These are phyloP conservation scores for Boletellus ananas DNA, from an alignment of 768 basidiomycete genomes.

Conservation along the genomic window DNA sequence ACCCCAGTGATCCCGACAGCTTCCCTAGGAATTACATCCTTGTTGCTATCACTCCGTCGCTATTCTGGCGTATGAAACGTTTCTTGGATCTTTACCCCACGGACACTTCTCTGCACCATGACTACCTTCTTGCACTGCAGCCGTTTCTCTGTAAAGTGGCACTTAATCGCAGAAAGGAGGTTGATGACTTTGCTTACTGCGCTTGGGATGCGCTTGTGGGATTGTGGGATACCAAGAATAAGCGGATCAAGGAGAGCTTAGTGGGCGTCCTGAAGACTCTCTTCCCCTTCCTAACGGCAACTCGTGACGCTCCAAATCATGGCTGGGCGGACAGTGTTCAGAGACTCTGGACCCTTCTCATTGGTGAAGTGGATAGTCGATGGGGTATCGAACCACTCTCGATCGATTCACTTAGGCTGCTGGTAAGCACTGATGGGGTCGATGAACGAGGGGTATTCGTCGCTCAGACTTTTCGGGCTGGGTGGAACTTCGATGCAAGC, in stretches of 20 bases:
- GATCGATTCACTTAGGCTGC: slow-evolving; percentile 61
- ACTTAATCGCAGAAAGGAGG: slow-evolving; percentile 61
- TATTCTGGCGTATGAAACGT: slow-evolving; percentile 56
- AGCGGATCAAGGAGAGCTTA: slow-evolving; percentile 71
- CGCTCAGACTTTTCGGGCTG: slow-evolving; percentile 65
- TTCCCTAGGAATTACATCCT: slow-evolving; percentile 28
- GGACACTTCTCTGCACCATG: slow-evolving; percentile 77
- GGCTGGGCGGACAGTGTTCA: slow-evolving; percentile 47
- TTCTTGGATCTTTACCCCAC: slow-evolving; percentile 65
- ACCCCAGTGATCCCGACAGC: slow-evolving; percentile 25
- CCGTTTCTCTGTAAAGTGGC: slow-evolving; percentile 71
- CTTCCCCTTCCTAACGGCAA: slow-evolving; percentile 63
- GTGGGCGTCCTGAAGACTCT: slow-evolving; percentile 68
- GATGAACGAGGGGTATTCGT: slow-evolving; percentile 45
- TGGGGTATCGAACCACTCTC: slow-evolving; percentile 65
- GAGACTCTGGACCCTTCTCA: slow-evolving; percentile 53
- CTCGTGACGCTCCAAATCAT: slow-evolving; percentile 28
- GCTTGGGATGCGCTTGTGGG: slow-evolving; percentile 63
- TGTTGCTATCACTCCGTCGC: slow-evolving; percentile 32
- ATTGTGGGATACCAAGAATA: slow-evolving; percentile 80
- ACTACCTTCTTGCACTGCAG: slow-evolving; percentile 68
- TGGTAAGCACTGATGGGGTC: slow-evolving; percentile 27
- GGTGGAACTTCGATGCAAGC: slow-evolving; percentile 61
- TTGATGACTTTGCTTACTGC: slow-evolving; percentile 55
- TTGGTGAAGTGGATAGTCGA: slow-evolving; percentile 58